Conservation (phyloP, 306 rosid species). For the Dalbergia cultrata region DNA sequence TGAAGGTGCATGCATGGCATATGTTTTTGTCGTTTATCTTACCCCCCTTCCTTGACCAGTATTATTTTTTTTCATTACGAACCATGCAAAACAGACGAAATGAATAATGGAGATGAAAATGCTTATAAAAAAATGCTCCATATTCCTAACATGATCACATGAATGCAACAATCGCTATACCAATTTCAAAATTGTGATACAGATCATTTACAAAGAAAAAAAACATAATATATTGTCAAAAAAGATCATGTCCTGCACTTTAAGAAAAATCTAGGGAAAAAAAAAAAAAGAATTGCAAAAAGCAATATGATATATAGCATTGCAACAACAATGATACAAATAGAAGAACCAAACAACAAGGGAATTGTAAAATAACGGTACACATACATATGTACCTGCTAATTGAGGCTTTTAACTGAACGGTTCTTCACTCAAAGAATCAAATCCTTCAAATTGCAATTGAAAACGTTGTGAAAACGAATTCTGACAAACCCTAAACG, state of each 20-base stretch:
- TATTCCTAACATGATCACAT: neutral
- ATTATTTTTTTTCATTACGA: neutral
- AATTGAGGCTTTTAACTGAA: slow-evolving; percentile 20
- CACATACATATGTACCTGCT: slow-evolving; percentile 11
- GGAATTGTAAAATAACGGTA: neutral
- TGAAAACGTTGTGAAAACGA: neutral
- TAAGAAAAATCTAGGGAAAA: neutral
- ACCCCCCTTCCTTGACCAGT: neutral
- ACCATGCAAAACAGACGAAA: slow-evolving; percentile 21
- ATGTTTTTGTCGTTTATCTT: neutral
- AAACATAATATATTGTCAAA: neutral
- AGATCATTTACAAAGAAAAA: neutral
- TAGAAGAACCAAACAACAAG: neutral
- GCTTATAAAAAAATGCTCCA: neutral
- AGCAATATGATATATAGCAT: neutral
- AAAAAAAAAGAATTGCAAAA: neutral
- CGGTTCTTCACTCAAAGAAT: slow-evolving; percentile 1
- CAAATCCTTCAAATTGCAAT: slow-evolving; percentile 14
- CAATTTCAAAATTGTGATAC: slow-evolving; percentile 15
- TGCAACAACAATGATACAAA: slow-evolving; percentile 16
- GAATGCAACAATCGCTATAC: slow-evolving; percentile 10
- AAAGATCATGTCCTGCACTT: neutral
- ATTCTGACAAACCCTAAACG: slow-evolving; percentile 14
- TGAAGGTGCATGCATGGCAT: neutral
- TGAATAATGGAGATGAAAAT: neutral